phyloP scores from a whole-genome alignment of 306 rosid species.

The Vigna reflexopilosa region DNA sequence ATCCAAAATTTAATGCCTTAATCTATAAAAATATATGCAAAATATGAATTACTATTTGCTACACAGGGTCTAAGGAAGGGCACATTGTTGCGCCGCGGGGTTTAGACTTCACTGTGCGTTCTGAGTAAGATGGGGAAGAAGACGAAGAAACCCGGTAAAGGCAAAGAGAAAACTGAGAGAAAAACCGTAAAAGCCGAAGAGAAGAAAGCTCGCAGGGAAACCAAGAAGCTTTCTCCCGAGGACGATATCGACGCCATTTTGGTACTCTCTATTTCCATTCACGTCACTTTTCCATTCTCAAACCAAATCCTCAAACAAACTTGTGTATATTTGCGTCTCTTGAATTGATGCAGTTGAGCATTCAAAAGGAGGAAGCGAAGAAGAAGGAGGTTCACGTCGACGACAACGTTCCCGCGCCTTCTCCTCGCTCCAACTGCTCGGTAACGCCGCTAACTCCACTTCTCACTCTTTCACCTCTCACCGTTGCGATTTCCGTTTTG shows the following conservation, averaged over 20 bases:
- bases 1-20: not conserved
- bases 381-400: slow-evolving; percentile 91
- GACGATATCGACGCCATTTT: slow-evolving; percentile 96
- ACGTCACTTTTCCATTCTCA: not conserved
- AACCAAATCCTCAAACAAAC: not conserved
- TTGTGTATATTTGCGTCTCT: not conserved
- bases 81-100: not conserved
- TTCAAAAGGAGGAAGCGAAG: slow-evolving; percentile 94
- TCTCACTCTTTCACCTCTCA: not conserved
- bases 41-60: not conserved
- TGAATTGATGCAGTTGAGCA: slow-evolving; percentile 58
- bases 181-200: slow-evolving; percentile 89
- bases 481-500: slow-evolving; percentile 1
- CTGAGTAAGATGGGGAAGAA: slow-evolving; percentile 84
- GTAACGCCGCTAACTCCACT: slow-evolving; percentile 47
- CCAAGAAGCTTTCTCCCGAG: slow-evolving; percentile 94
- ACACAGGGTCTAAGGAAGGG: not conserved
- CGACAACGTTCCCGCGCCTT: slow-evolving; percentile 94
- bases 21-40: no score
- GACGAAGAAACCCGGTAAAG: slow-evolving; percentile 90
- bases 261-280: slow-evolving; percentile 44
- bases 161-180: slow-evolving; percentile 92
- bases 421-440: slow-evolving; percentile 90
- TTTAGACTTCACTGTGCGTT: not conserved
- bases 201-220: slow-evolving; percentile 84